Evolutionary conservation across 306 rosid species (phyloP).

Genomic region (Cucurbita pepo): DNA sequence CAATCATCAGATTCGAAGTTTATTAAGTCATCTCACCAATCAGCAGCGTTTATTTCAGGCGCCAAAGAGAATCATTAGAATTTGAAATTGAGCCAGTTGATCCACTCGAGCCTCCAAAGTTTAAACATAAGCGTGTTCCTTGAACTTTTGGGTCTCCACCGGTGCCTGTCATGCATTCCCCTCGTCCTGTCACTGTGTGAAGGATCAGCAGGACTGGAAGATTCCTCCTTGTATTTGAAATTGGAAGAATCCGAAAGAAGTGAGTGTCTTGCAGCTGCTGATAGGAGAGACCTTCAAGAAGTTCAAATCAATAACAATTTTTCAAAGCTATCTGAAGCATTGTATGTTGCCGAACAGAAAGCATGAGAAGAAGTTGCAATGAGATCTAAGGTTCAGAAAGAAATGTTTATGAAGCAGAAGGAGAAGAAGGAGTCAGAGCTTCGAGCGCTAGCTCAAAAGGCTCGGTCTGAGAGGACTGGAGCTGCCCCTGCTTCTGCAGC

Average conservation of each 20-base stretch:
- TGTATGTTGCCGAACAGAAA: constrained; percentile 84
- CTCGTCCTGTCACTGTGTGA: constrained; percentile 74
- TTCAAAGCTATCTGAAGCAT: constrained; percentile 70
- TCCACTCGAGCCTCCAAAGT: constrained; percentile 87
- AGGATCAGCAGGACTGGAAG: constrained; percentile 93
- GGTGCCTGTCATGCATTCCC: constrained; percentile 85
- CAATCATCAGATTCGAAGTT: constrained; percentile 54
- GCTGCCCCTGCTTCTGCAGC: constrained; percentile 35
- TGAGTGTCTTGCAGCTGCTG: constrained; percentile 84
- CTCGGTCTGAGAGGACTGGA: constrained; percentile 72
- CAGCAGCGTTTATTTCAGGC: constrained; percentile 68
- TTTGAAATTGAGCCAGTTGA: constrained; percentile 75
- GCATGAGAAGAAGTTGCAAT: constrained; percentile 85
- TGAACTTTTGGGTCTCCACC: constrained; percentile 85
- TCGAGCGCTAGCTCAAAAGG: constrained; percentile 65
- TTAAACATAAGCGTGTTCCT: constrained; percentile 87
- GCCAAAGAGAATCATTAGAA: constrained; percentile 78
- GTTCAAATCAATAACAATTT: constrained; percentile 78
- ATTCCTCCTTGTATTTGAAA: constrained; percentile 84
- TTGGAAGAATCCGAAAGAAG: constrained; percentile 95
- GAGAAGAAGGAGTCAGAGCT: constrained; percentile 74
- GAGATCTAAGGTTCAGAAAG: constrained; percentile 88
- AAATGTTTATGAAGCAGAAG: constrained; percentile 73
- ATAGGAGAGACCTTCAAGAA: constrained; percentile 82
- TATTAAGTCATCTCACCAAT: constrained; percentile 76